phyloP scores from a whole-genome alignment of 1,284 basidiomycete species.

The Spongiforma sp. region DNA sequence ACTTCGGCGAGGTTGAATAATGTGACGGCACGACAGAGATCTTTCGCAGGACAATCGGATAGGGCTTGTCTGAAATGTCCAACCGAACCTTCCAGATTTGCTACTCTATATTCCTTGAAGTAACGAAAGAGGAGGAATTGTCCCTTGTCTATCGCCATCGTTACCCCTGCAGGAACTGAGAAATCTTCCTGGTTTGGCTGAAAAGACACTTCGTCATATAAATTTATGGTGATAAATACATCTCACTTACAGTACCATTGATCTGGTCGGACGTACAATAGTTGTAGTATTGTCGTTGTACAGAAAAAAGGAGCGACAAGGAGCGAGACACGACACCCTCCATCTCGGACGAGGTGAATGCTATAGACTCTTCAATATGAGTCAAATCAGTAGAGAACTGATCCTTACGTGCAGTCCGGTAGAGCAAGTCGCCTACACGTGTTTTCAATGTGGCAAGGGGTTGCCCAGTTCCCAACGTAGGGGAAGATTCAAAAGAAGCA shows the following conservation, averaged over 20 bases:
- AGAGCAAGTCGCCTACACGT: conserved; percentile 4
- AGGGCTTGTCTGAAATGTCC: too few relatives aligned
- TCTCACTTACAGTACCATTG: too few relatives aligned
- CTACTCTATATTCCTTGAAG: neutral
- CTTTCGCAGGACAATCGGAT: too few relatives aligned
- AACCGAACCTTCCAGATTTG: too few relatives aligned
- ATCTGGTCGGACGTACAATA: too few relatives aligned
- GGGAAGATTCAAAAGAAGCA: conserved; percentile 17
- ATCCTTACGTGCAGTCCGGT: too few relatives aligned
- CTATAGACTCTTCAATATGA: too few relatives aligned
- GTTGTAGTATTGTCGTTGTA: neutral
- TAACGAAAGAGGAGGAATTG: conserved; percentile 1
- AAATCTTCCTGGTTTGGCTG: neutral
- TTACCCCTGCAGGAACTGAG: neutral
- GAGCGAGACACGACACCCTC: neutral
- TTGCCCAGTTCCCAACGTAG: conserved; percentile 17
- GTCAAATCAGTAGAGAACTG: neutral
- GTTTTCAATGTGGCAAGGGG: neutral
- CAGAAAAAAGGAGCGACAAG: neutral
- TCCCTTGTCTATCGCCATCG: conserved; percentile 5
- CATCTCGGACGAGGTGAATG: neutral
- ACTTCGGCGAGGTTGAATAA: too few relatives aligned
- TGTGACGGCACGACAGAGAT: conserved; percentile 1
- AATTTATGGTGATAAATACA: neutral
- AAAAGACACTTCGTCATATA: neutral